Conservation (phyloP, 208 protist species). For the Blechomonas ayalai region DNA sequence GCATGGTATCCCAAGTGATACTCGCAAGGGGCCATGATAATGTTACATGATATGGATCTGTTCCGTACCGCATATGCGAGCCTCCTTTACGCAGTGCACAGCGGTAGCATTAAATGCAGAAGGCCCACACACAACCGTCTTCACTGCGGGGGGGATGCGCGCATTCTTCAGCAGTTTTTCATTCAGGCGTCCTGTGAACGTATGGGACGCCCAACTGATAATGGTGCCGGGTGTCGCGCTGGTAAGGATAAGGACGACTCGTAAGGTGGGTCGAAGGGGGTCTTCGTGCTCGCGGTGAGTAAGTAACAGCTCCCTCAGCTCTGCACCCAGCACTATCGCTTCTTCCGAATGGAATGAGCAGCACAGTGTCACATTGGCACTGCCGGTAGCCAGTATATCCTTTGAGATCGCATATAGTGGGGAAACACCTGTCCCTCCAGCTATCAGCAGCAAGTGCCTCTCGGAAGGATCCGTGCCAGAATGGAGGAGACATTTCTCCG, state of each 20-base stretch:
- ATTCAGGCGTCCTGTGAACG: conserved; percentile 1
- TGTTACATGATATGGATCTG: conserved; percentile 28
- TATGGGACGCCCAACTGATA: conserved; percentile 2
- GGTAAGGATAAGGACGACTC: conserved; percentile 3
- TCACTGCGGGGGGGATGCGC: conserved; percentile 3
- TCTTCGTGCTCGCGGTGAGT: too few relatives aligned
- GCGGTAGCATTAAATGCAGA: conserved; percentile 30
- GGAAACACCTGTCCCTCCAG: conserved; percentile 51
- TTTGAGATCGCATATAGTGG: conserved; percentile 52
- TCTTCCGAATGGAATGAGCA: conserved; percentile 23
- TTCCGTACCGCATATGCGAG: conserved; percentile 19
- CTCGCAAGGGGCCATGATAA: too few relatives aligned
- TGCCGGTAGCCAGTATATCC: conserved; percentile 25
- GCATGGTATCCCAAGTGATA: too few relatives aligned
- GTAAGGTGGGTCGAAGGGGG: not conserved
- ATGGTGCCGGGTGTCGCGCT: not conserved
- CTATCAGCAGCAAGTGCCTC: conserved; percentile 51
- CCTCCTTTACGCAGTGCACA: conserved; percentile 13
- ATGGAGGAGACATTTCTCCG: conserved; percentile 23
- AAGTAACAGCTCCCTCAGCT: conserved; percentile 28
- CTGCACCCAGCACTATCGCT: conserved; percentile 28
- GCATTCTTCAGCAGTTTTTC: conserved; percentile 7
- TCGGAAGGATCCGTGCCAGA: not conserved
- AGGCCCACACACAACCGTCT: conserved; percentile 52
- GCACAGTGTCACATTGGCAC: conserved; percentile 44